Evolutionary conservation across 83 land plant species (phyloP), one percentile per base, ranked within the genome.

Genomic region (Diphasiastrum complanatum): DNA sequence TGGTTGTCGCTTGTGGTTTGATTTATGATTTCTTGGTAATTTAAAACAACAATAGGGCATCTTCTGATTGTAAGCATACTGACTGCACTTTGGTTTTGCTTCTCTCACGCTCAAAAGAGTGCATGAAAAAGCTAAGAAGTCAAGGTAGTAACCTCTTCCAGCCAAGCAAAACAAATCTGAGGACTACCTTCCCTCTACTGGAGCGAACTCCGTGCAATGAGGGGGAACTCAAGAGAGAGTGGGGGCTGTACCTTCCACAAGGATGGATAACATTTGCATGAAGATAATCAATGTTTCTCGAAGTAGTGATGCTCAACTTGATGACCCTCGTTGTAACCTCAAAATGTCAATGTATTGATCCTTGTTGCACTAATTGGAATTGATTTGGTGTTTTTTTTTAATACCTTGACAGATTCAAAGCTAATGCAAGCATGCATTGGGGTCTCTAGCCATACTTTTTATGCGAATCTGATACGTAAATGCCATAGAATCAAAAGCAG

Each of bases 101-200:
- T n/a, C n/a, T n/a, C n/a, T n/a, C n/a, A n/a, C n/a, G n/a, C n/a
- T n/a, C n/a, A n/a, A 48, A 43, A 29, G 50, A 27, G 59, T 16
- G 47, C 20, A 32, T 3, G 60, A 57, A 19, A 24, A 47, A 20
- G 51, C 22, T 8, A 37, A 55, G 28, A 37, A 33, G 45, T 0
- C 4, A 12, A 5, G 16, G 5, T 50, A 51, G 51, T 23, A 28
- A 37, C 87, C 86, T 14, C 96, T 91, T 33, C 96, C 96, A 34
- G 96, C 96, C 24, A 89, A 80, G 51, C 81, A 86, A 60, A 82
- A 81, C 62, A 89, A 87, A 61, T 89, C 91, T 26, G 91, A 89
- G 40, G 96, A 91, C 61, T 81, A 78, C 23, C 96, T 91, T 54
- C 96, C 96, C 79, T 83, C 96, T 26, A 87, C 78, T 37, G 91